These are phyloP conservation scores for Kernera saxatilis DNA, from an alignment of 345 rosid species.

Conservation along the genomic window DNA sequence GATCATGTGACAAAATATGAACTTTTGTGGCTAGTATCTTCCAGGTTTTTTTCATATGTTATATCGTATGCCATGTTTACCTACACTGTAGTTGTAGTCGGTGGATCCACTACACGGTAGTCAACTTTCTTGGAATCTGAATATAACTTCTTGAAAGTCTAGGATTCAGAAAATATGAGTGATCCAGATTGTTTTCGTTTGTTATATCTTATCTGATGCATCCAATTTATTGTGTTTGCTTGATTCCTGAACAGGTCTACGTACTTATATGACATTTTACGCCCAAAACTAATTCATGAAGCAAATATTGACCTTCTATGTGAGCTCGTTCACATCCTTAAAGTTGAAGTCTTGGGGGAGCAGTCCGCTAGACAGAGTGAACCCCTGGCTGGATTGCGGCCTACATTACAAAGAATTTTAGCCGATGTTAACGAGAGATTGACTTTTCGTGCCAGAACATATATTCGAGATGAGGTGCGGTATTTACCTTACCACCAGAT, in stretches of 20 bases:
- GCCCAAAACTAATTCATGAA: slow-evolving; percentile 92
- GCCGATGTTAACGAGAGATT: slow-evolving; percentile 88
- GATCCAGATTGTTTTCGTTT: not conserved
- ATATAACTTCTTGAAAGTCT: not conserved
- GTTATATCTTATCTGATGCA: not conserved
- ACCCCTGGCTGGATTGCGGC: slow-evolving; percentile 76
- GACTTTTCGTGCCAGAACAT: slow-evolving; percentile 95
- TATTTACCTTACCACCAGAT: not conserved
- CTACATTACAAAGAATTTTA: slow-evolving; percentile 85
- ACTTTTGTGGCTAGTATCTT: not conserved
- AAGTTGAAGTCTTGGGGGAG: slow-evolving; percentile 92
- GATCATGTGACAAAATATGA: not conserved
- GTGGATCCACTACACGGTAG: not conserved
- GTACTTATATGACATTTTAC: slow-evolving; percentile 81
- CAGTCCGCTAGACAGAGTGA: slow-evolving; percentile 73
- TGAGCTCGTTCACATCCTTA: slow-evolving; percentile 91
- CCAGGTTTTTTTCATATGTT: too few species aligned
- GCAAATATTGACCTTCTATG: slow-evolving; percentile 85
- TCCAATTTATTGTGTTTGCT: slow-evolving; percentile 4
- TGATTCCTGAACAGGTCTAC: slow-evolving; percentile 56
- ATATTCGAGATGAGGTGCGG: slow-evolving; percentile 90
- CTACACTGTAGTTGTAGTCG: not conserved
- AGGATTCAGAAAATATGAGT: not conserved
- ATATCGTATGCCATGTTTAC: too few species aligned
- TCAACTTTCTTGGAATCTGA: not conserved